phyloP scores from a whole-genome alignment of 495 filamentous ascomycete genomes.

The Aspergillus panamensis region DNA sequence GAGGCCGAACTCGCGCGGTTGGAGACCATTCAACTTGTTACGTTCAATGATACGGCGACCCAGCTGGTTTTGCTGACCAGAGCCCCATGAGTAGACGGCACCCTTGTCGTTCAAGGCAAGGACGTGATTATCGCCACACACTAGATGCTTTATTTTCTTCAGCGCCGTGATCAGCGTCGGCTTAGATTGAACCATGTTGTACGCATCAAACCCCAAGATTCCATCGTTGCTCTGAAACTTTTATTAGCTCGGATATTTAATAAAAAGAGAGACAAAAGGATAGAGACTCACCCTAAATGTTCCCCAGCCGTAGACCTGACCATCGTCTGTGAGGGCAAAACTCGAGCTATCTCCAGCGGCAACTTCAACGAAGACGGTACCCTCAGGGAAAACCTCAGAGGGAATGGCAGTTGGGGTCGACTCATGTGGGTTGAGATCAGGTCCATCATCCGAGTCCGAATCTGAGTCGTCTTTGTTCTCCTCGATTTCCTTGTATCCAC shows the following conservation, averaged over 20 bases:
- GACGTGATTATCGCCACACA: conserved; percentile 58
- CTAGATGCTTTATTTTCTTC: conserved; percentile 55
- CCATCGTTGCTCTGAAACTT: conserved; percentile 51
- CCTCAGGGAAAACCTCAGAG: conserved; percentile 46
- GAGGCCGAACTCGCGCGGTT: conserved; percentile 66
- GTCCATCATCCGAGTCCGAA: conserved; percentile 50
- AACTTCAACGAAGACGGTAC: conserved; percentile 55
- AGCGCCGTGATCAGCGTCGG: conserved; percentile 50
- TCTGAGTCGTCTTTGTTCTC: conserved; percentile 49
- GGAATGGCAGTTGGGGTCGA: conserved; percentile 57
- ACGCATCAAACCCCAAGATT: conserved; percentile 51
- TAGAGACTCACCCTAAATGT: conserved; percentile 57
- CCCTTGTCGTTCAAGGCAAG: conserved; percentile 57
- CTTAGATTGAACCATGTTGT: conserved; percentile 39
- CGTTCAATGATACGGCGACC: conserved; percentile 60
- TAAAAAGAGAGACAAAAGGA: not conserved
- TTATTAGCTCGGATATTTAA: conserved; percentile 21
- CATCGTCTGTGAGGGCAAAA: conserved; percentile 64
- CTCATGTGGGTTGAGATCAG: conserved; percentile 59
- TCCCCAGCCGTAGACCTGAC: conserved; percentile 67
- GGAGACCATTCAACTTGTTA: conserved; percentile 53
- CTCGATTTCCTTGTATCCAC: conserved; percentile 61
- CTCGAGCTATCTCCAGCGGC: conserved; percentile 61
- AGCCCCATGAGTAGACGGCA: conserved; percentile 60
- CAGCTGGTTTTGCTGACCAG: conserved; percentile 61